phyloP scores from a whole-genome alignment of 495 filamentous ascomycete genomes.

The Xanthoparmelia taractica region DNA sequence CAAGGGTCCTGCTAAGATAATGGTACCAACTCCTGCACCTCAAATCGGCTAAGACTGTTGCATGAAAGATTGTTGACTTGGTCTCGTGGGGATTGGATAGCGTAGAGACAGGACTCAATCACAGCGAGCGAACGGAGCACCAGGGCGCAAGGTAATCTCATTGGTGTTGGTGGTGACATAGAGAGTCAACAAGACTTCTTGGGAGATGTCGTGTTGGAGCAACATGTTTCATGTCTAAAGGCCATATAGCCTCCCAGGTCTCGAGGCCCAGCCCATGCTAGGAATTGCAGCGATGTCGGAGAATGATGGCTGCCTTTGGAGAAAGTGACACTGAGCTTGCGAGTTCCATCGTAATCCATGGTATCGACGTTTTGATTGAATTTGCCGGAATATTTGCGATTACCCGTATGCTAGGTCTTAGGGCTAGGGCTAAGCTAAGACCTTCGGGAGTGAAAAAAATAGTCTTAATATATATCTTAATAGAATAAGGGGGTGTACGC shows the following conservation, averaged over 20 bases:
- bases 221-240: constrained; percentile 27
- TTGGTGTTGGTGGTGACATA: not conserved
- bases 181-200: constrained; percentile 17
- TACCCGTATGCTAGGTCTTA: constrained; percentile 75
- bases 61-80: constrained; percentile 23
- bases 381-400: constrained; percentile 58
- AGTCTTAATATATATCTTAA: no score
- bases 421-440: no score
- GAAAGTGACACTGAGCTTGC: not conserved
- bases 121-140: constrained; percentile 26
- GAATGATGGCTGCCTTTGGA: not conserved
- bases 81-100: constrained; percentile 22
- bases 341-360: constrained; percentile 1
- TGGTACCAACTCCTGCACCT: constrained; percentile 20
- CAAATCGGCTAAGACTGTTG: constrained; percentile 30
- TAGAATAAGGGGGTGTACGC: no score
- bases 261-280: constrained; percentile 34
- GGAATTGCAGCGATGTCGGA: constrained; percentile 26
- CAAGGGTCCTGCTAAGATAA: not conserved
- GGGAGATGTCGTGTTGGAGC: constrained; percentile 22
- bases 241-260: constrained; percentile 29
- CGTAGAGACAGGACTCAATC: constrained; percentile 34
- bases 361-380: constrained; percentile 40
- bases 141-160: constrained; percentile 19
- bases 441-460: no score